These are phyloP conservation scores for Acer yangbiense DNA, from an alignment of 345 rosid genomes.

Conservation along the genomic window DNA sequence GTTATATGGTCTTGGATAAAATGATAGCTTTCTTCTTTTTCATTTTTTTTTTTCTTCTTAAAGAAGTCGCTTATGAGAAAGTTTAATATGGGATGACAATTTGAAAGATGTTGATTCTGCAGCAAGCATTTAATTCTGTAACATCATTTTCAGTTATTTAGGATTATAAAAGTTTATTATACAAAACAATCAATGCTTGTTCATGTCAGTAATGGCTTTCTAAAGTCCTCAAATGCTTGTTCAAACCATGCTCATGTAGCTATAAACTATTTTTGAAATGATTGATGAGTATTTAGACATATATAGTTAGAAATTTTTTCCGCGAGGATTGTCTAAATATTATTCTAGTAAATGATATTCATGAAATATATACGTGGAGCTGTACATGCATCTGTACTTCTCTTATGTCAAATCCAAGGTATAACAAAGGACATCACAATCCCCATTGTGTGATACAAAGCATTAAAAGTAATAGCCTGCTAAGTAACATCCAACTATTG, in stretches of 20 bases:
- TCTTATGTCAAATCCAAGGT: too few relatives aligned
- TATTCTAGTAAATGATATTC: too few relatives aligned
- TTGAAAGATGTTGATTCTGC: neutral
- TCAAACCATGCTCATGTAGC: neutral
- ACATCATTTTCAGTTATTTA: neutral
- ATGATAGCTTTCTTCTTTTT: neutral
- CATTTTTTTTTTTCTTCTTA: neutral
- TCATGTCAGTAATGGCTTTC: neutral
- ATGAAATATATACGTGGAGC: too few relatives aligned
- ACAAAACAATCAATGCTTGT: neutral
- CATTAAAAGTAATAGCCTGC: too few relatives aligned
- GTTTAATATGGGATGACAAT: neutral
- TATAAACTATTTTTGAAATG: neutral
- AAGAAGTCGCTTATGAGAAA: neutral
- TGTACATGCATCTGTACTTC: too few relatives aligned
- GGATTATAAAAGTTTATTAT: neutral
- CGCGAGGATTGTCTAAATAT: too few relatives aligned
- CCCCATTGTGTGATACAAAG: too few relatives aligned
- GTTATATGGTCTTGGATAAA: neutral
- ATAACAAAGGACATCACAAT: too few relatives aligned
- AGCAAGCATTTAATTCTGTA: neutral
- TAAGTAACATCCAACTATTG: neutral
- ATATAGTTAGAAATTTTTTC: too few relatives aligned
- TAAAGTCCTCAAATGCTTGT: neutral
- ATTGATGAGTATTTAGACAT: too few relatives aligned